Base-by-base conservation (phyloP, 73 alveolate species). In the Breviolum minutum region DNA sequence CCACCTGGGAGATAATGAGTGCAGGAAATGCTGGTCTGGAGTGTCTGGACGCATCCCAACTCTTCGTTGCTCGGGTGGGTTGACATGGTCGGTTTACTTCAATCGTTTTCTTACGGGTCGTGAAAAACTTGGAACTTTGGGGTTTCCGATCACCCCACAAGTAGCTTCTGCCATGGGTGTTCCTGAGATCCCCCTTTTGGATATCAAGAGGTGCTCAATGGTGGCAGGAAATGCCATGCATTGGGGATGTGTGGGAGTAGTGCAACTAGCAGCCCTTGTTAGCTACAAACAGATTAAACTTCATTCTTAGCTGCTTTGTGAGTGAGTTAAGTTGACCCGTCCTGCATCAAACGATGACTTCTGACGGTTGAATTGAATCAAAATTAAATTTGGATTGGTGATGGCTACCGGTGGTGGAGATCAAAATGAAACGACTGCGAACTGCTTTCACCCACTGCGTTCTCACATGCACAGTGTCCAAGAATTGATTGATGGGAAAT, bases 171-270 rank as follows among this genome's bases (percentile, higher is more conserved):
- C 89, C 6, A 81, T 81, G 89, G 22, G n/a, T 17, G 89, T 81
- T 24, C 89, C 63, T 11, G 32, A 26, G 66, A 6, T 81, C 11
- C 89, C 89, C 30, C 13, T 40, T 13, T 66, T 81, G 26, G 89
- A 81, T 40, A 5, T 40, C 27, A 81, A 1, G 19, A 16, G 89
- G 26, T 29, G 68, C 10, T 81, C 89, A 13, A 10, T 14, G 66
- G 48, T 81, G n/a, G 63, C 89, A 14, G 89, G 89, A 7, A 81
- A 81, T 11, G 89, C 89, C 70, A 81, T 81, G 89, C 22, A 81
- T n/a, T 81, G 63, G 63, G 29, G 63, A 14, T 26, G 89, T 26
- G 66, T 81, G 5, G 89, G 70, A 3, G 89, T 81, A 12, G 89
- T 81, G 89, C 89, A 81, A n/a, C 89, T 81, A 30, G 70, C 29